Evolutionary conservation across 371 early-diverging fungal genomes (phyloP).

Genomic region (Mucor racemosus): DNA sequence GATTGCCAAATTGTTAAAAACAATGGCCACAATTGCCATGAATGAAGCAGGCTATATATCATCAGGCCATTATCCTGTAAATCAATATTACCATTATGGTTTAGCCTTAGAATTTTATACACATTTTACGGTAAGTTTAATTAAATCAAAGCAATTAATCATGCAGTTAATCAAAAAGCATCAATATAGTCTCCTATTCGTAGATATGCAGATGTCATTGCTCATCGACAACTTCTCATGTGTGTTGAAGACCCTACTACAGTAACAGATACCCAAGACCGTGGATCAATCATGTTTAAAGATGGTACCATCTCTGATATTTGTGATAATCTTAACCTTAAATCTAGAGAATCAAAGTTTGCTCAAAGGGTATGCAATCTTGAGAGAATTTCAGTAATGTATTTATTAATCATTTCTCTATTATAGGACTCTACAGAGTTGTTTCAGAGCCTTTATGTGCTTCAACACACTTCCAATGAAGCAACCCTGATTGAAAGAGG

Average conservation of each 20-base stretch:
- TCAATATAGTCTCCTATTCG: conserved; percentile 91
- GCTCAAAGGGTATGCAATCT: conserved; percentile 64
- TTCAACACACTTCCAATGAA: conserved; percentile 52
- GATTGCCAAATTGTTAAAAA: conserved; percentile 62
- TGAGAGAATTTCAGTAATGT: background rate
- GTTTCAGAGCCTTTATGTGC: conserved; percentile 75
- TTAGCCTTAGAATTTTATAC: conserved; percentile 89
- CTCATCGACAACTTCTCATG: conserved; percentile 83
- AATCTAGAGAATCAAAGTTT: conserved; percentile 75
- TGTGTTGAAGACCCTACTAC: conserved; percentile 44
- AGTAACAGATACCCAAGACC: conserved; percentile 12
- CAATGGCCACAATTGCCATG: conserved; percentile 83
- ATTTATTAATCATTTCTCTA: background rate
- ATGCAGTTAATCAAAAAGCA: too few species aligned
- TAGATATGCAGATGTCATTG: conserved; percentile 97
- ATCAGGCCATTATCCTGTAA: conserved; percentile 53
- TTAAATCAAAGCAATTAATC: too few species aligned
- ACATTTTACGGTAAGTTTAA: conserved; percentile 84
- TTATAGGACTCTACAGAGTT: conserved; percentile 73
- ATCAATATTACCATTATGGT: conserved; percentile 81
- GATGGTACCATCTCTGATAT: conserved; percentile 56
- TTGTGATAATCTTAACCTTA: conserved; percentile 66
- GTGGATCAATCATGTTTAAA: conserved; percentile 39
- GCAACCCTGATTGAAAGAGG: conserved; percentile 62
- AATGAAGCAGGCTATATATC: conserved; percentile 75